Evolutionary conservation across 352 stramenopile species (phyloP).

Genomic region (Phytophthora capsici): DNA sequence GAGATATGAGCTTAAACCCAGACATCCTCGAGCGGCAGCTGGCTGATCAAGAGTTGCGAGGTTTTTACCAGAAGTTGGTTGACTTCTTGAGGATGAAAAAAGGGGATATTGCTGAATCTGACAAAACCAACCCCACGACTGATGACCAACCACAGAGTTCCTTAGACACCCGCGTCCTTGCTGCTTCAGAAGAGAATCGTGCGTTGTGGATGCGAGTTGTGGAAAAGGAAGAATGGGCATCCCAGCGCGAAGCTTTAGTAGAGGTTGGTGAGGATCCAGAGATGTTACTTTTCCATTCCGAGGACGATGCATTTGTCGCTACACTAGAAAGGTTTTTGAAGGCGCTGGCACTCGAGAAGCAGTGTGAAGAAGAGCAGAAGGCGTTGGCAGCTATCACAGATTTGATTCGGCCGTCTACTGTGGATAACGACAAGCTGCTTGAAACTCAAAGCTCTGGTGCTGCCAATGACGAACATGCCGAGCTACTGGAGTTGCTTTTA

Average conservation of each 20-base stretch:
- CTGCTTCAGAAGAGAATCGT: conserved; percentile 24
- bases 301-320: conserved; percentile 51
- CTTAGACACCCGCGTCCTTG: conserved; percentile 52
- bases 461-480: conserved; percentile 23
- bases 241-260: conserved; percentile 45
- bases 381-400: conserved; percentile 26
- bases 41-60: conserved; percentile 43
- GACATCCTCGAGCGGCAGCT: conserved; percentile 56
- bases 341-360: conserved; percentile 25
- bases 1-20: conserved; percentile 75
- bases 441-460: background rate
- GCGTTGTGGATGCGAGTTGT: conserved; percentile 35
- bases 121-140: background rate
- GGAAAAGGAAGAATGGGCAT: conserved; percentile 36
- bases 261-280: conserved; percentile 76
- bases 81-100: conserved; percentile 38
- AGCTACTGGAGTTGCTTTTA: conserved; percentile 53
- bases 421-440: conserved; percentile 30
- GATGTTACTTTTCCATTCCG: conserved; percentile 69
- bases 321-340: conserved; percentile 47
- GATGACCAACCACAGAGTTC: conserved; percentile 2
- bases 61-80: conserved; percentile 66
- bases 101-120: conserved; percentile 12
- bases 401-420: conserved; percentile 16
- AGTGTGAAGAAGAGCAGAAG: conserved; percentile 26